Conservation (phyloP, 192 early-diverging fungal species). For the Diversispora epigaea region DNA sequence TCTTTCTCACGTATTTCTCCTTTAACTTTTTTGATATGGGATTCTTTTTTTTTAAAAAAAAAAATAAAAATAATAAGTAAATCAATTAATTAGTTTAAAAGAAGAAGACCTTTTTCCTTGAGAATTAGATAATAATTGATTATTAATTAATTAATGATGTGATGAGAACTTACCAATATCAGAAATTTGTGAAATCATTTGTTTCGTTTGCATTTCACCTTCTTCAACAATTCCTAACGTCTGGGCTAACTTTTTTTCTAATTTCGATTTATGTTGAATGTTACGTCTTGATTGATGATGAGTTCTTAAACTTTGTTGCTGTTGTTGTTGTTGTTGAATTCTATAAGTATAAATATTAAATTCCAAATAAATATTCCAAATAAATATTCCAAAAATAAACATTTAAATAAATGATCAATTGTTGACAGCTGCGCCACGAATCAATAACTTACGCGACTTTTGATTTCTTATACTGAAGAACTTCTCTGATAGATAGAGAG, state of each 20-base stretch:
- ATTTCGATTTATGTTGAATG: not conserved
- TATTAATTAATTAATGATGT: not conserved
- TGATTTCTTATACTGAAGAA: too few relatives aligned
- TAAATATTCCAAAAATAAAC: too few relatives aligned
- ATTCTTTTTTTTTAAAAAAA: conserved; percentile 14
- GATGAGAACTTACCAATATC: conserved; percentile 8
- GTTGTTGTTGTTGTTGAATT: not conserved
- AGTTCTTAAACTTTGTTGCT: not conserved
- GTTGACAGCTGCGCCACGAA: too few relatives aligned
- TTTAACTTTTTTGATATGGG: not conserved
- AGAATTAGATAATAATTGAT: too few relatives aligned
- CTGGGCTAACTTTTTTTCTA: conserved; percentile 20
- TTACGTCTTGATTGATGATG: conserved; percentile 8
- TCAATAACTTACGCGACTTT: too few relatives aligned
- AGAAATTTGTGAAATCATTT: conserved; percentile 7
- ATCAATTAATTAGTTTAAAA: not conserved
- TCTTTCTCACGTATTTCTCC: conserved; percentile 21
- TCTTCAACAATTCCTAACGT: not conserved
- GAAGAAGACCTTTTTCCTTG: too few relatives aligned
- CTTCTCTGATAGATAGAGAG: too few relatives aligned
- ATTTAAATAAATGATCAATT: not conserved
- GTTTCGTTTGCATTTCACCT: conserved; percentile 1
- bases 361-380: too few relatives aligned
- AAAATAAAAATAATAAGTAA: not conserved
- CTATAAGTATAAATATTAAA: not conserved